Base-by-base conservation (phyloP, 2,329 filamentous ascomycete species). In the Fusarium robinianum region DNA sequence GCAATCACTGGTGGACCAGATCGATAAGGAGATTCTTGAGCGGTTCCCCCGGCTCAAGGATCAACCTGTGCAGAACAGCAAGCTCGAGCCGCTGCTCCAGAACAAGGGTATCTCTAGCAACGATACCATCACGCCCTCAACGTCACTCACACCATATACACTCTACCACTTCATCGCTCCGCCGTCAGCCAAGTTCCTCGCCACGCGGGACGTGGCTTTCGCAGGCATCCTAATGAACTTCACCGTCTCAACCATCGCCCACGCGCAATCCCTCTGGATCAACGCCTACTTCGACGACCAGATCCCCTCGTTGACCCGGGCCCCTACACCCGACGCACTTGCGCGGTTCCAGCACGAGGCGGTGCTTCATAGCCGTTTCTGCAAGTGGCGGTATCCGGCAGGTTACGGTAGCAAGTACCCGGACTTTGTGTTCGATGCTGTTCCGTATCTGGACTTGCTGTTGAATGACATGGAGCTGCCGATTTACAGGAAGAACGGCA, bases 351-450 rank as follows among this genome's bases (percentile, higher is more conserved):
- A 65, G 39, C 73, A 75, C 50, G 76, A 85, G 55, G 80, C 84
- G 0, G 76, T 83, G 16, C 68, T 90, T 32, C 75, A 85, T 60
- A 82, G 77, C 14, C 80, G 85, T 24, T 92, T 85, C 62, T 84
- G 84, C 5, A 81, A 76, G 52, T 85, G 84, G 78, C 75, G 87
- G 17, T 87, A 87, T 57, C 81, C 84, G 1, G 76, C 72, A 4
- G 86, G 85, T 0, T 83, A 81, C 58, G 85, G 85, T 1, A 72
- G 71, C 25, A 76, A 73, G 60, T 73, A 77, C 45, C 84, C 84
- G 0, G 86, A 88, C 63, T 84, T 90, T 53, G 83, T 88, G 12
- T 91, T 92, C 60, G 88, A 94, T 64, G 78, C 78, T 0, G 63
- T 92, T 40, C 86, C 86, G 4, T 94, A 90, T 46, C 63, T 89